Evolutionary conservation across 106 monocot genomes (phyloP).

Genomic region (Acorus gramineus): DNA sequence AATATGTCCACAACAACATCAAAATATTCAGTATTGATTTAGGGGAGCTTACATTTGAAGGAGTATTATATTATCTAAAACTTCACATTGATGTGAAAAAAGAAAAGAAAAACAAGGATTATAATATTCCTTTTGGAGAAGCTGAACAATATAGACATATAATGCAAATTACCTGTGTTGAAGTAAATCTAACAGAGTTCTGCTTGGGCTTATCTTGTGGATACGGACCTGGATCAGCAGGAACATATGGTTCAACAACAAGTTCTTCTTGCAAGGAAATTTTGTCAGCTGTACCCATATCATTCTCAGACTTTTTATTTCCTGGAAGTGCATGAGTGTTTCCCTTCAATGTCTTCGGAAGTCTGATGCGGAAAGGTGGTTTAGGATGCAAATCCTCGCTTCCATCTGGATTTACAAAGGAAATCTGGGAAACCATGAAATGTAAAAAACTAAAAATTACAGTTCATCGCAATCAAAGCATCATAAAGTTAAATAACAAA

Average conservation of each 20-base stretch:
- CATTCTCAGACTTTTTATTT: conserved; percentile 35
- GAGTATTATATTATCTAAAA: no score
- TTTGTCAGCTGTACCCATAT: conserved; percentile 12
- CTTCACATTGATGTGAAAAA: no score
- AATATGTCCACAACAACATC: no score
- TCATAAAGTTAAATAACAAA: conserved; percentile 4
- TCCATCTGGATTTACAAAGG: conserved; percentile 52
- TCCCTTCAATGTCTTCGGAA: conserved; percentile 62
- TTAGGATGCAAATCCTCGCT: conserved; percentile 43
- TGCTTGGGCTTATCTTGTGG: conserved; percentile 96
- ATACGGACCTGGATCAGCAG: conserved; percentile 93
- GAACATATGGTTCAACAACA: conserved; percentile 77
- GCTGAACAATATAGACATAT: neutral
- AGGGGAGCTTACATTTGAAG: no score
- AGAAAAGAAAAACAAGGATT: neutral
- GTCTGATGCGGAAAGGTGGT: conserved; percentile 75
- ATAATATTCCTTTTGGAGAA: neutral
- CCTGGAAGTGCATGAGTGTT: conserved; percentile 72
- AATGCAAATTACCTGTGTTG: conserved; percentile 63
- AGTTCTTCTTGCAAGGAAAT: conserved; percentile 43
- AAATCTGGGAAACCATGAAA: conserved; percentile 42
- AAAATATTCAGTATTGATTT: no score
- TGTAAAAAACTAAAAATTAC: neutral
- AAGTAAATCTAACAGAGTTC: conserved; percentile 93
- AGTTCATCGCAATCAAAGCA: neutral